Conservation (phyloP, 768 basidiomycete genomes). For the Lactifluus piperatus region DNA sequence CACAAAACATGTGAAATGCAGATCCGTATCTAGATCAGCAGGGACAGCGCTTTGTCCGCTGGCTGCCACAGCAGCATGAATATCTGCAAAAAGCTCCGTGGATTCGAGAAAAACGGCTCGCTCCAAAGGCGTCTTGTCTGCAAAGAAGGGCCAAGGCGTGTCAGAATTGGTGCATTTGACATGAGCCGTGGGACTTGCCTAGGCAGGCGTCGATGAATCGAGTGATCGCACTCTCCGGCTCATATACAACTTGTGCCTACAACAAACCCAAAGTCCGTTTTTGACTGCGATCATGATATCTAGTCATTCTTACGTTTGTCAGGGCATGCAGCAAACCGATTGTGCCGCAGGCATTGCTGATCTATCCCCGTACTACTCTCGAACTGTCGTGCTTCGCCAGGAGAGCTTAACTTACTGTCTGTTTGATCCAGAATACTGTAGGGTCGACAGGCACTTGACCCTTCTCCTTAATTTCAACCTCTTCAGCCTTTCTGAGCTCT, state of each 20-base stretch:
- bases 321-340: slow-evolving; percentile 36
- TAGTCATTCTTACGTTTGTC: slow-evolving; percentile 50
- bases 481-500: slow-evolving; percentile 48
- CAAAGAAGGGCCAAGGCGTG: neutral
- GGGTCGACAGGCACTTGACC: slow-evolving; percentile 46
- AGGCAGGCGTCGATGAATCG: slow-evolving; percentile 58
- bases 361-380: slow-evolving; percentile 16
- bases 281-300: neutral
- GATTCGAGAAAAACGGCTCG: slow-evolving; percentile 69
- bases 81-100: slow-evolving; percentile 65
- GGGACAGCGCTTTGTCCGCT: slow-evolving; percentile 64
- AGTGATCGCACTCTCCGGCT: slow-evolving; percentile 50
- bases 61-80: slow-evolving; percentile 63
- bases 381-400: neutral
- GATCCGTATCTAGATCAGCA: slow-evolving; percentile 52
- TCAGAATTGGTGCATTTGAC: neutral
- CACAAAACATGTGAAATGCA: slow-evolving; percentile 88
- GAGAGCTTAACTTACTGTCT: slow-evolving; percentile 48
- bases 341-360: slow-evolving; percentile 28
- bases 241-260: slow-evolving; percentile 42
- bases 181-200: slow-evolving; percentile 30
- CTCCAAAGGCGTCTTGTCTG: slow-evolving; percentile 63
- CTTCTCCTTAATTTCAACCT: slow-evolving; percentile 40
- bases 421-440: slow-evolving; percentile 80
- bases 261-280: slow-evolving; percentile 30